Evolutionary conservation across 78 protist genomes (phyloP), one percentile per base, ranked within the genome.

Genomic region (Chrysochromulina tobinii): DNA sequence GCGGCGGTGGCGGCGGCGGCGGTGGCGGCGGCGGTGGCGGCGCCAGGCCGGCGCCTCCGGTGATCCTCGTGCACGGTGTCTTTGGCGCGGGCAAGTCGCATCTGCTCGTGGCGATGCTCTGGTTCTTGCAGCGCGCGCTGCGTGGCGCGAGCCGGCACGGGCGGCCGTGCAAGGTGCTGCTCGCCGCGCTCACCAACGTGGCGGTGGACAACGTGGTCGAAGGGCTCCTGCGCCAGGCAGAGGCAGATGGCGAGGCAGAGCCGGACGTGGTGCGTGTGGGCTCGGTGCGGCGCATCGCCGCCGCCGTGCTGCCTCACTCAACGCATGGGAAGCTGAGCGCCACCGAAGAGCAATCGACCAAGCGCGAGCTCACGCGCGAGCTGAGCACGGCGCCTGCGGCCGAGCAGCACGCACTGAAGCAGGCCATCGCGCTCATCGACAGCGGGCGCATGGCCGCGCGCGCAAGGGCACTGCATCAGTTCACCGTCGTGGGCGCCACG

Each of bases 1-100:
- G 18, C 18, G 72, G 72, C 72, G 25, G 72, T 15, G 72, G 9
- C 5, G 72, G 72, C 25, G 72, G 72, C 0, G 18, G 72, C 72
- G 72, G 0, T 0, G 9, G 72, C 72, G 72, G 18, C 61, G 61
- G 61, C n/a, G 5, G 72, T 21, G n/a, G 18, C 72, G 9, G 72
- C 38, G 38, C 38, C 38, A 38, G 38, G 38, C 38, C 38, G 38
- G 38, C 50, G 27, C n/a, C 50, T 2, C 86, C 86, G 15, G 38
- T 79, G 38, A 20, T 18, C 25, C 92, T 89, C 25, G 92, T 89
- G 55, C 92, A 89, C 84, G 92, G 92, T 9, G 72, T n/a, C 38
- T 89, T 89, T 75, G 92, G 92, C 79, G 51, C 77, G 21, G 92
- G 92, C 68, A 89, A 89, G 86, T 61, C 79, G 15, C 20, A 1